Evolutionary conservation across 1,284 basidiomycete species (phyloP), one percentile per base, ranked within the genome.

Genomic region (Papiliotrema flavescens): DNA sequence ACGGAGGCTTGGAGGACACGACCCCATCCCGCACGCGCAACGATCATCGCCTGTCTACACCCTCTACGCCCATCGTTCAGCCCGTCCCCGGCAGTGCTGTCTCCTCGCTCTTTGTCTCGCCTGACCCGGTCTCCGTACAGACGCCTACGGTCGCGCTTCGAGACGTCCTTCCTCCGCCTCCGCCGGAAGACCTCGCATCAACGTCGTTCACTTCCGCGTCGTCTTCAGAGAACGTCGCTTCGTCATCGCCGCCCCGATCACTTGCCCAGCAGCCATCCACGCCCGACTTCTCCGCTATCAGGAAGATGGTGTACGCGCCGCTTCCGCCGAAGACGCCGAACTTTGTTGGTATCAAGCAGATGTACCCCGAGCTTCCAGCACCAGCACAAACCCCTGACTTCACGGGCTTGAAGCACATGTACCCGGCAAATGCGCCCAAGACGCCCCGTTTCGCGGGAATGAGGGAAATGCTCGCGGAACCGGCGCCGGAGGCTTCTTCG

Each of bases 391-490:
- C 58, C 3, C 58, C 62, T 3, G 32, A 49, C 8, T 53, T 63
- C 48, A 47, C 55, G 2, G 69, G 66, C 13, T 32, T 69, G 17
- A 61, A 60, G 47, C 53, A 65, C 24, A 60, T 70, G 63, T 24
- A 45, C 6, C 55, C 61, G 0, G 28, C 35, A 15, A 51, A 56
- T 39, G 47, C 36, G 15, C 35, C 62, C 0, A 51, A 53, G 17
- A 64, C 70, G 17, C 68, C 70, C 3, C 51, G 51, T 3, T 53
- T 65, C 11, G 49, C 42, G 3, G 70, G 67, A 11, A 49, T 68
- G 9, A 56, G 54, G 24, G 58, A 64, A 15, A 65, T 73, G 64
- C 66, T 64, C 41, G 42, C 32, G 28, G 47, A 56, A 32, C 28
- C 28, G 28, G 28, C 28, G 15, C 47, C 17, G 4, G 37, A 54